phyloP scores from a whole-genome alignment of 1,284 basidiomycete species.

The Apiotrichum mycotoxinovorans region DNA sequence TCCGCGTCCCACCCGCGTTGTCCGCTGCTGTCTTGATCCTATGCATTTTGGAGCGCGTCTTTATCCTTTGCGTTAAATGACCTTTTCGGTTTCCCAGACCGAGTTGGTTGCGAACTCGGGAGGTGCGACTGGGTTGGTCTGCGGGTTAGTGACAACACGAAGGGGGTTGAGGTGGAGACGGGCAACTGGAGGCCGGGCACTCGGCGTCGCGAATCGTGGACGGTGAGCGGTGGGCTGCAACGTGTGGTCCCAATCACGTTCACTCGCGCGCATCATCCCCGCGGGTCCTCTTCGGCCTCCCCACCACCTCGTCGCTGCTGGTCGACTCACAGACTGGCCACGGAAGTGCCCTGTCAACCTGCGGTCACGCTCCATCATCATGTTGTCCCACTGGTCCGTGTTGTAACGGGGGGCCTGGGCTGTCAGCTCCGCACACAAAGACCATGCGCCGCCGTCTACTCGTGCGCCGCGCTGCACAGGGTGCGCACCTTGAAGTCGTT shows the following conservation, averaged over 20 bases:
- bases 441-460: too few relatives aligned
- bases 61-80: neutral
- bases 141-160: conserved; percentile 3
- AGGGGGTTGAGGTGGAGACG: too few relatives aligned
- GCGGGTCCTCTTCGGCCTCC: too few relatives aligned
- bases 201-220: too few relatives aligned
- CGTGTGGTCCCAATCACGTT: too few relatives aligned
- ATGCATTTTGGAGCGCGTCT: conserved; percentile 12
- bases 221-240: too few relatives aligned
- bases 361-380: conserved; percentile 90
- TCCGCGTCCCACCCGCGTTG: too few relatives aligned
- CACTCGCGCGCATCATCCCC: too few relatives aligned
- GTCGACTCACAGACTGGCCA: conserved; percentile 69
- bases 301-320: neutral
- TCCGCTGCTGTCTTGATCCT: conserved; percentile 14
- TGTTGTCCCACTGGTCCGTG: conserved; percentile 82
- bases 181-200: too few relatives aligned
- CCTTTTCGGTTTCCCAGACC: conserved; percentile 66
- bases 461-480: too few relatives aligned
- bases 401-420: conserved; percentile 73
- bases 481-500: conserved; percentile 92
- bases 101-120: conserved; percentile 71
- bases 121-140: conserved; percentile 72
- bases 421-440: neutral
- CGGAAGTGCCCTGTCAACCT: conserved; percentile 80